Evolutionary conservation across 2,329 filamentous ascomycete species (phyloP).

Genomic region (Xylaria sp.): DNA sequence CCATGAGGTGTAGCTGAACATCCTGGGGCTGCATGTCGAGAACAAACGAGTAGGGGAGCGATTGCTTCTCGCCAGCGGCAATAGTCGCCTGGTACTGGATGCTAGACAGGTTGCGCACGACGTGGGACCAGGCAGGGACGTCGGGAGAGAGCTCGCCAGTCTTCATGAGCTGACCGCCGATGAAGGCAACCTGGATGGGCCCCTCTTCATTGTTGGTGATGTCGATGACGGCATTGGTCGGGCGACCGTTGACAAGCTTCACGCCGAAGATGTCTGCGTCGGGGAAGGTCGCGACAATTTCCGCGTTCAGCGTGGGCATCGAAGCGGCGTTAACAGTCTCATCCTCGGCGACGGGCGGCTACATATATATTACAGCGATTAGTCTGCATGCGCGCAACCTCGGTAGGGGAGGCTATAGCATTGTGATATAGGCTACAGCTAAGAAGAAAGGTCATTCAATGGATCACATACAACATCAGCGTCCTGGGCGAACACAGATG

Average conservation of each 20-base stretch:
- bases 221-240: slow-evolving; percentile 76
- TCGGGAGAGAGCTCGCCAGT: slow-evolving; percentile 48
- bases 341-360: slow-evolving; percentile 27
- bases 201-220: slow-evolving; percentile 77
- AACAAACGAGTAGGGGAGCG: slow-evolving; percentile 75
- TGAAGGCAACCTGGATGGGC: slow-evolving; percentile 67
- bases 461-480: slow-evolving; percentile 27
- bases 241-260: slow-evolving; percentile 88
- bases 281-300: slow-evolving; percentile 58
- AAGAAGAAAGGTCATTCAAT: too few relatives aligned
- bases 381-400: slow-evolving; percentile 7
- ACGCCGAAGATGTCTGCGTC: slow-evolving; percentile 84
- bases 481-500: slow-evolving; percentile 31
- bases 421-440: not conserved
- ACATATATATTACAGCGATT: not conserved
- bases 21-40: slow-evolving; percentile 93
- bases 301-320: slow-evolving; percentile 53
- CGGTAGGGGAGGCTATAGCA: not conserved
- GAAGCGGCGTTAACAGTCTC: slow-evolving; percentile 22
- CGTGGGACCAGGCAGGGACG: slow-evolving; percentile 44
- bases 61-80: slow-evolving; percentile 68
- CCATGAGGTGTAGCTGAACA: slow-evolving; percentile 68
- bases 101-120: slow-evolving; percentile 80
- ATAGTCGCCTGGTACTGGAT: slow-evolving; percentile 69
- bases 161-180: slow-evolving; percentile 67